These are phyloP conservation scores for Rosellinia necatrix DNA, from an alignment of 2,329 filamentous ascomycete species.

Conservation along the genomic window DNA sequence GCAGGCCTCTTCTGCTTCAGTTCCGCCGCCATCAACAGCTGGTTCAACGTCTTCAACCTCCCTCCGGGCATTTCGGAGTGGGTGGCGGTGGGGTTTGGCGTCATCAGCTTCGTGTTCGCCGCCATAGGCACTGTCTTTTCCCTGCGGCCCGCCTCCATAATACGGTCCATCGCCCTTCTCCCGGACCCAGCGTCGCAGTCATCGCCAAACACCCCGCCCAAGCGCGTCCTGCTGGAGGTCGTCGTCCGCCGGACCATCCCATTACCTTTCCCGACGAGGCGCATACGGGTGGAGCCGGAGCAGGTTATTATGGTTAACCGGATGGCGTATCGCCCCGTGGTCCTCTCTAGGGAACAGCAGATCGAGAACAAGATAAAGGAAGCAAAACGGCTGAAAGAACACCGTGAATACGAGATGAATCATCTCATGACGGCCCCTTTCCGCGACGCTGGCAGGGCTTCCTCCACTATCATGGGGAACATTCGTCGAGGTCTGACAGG, in stretches of 20 bases:
- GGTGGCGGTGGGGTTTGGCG: slow-evolving; percentile 61
- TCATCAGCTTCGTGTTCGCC: slow-evolving; percentile 63
- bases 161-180: slow-evolving; percentile 62
- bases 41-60: slow-evolving; percentile 52
- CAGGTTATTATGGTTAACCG: slow-evolving; percentile 45
- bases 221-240: slow-evolving; percentile 56
- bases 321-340: slow-evolving; percentile 36
- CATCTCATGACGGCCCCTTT: slow-evolving; percentile 64
- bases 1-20: slow-evolving; percentile 58
- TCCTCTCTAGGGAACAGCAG: slow-evolving; percentile 35
- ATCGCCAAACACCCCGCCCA: background rate
- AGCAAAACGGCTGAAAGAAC: slow-evolving; percentile 44
- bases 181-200: slow-evolving; percentile 31
- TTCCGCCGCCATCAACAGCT: slow-evolving; percentile 57
- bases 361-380: slow-evolving; percentile 42
- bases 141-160: slow-evolving; percentile 59
- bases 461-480: slow-evolving; percentile 49
- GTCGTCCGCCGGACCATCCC: slow-evolving; percentile 50
- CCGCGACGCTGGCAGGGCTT: slow-evolving; percentile 51
- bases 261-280: slow-evolving; percentile 52
- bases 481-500: slow-evolving; percentile 58
- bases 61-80: slow-evolving; percentile 58
- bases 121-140: slow-evolving; percentile 65
- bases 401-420: slow-evolving; percentile 56
- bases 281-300: slow-evolving; percentile 46